These are phyloP conservation scores for Xylaria cubensis DNA, from an alignment of 495 filamentous ascomycete genomes.

Conservation along the genomic window DNA sequence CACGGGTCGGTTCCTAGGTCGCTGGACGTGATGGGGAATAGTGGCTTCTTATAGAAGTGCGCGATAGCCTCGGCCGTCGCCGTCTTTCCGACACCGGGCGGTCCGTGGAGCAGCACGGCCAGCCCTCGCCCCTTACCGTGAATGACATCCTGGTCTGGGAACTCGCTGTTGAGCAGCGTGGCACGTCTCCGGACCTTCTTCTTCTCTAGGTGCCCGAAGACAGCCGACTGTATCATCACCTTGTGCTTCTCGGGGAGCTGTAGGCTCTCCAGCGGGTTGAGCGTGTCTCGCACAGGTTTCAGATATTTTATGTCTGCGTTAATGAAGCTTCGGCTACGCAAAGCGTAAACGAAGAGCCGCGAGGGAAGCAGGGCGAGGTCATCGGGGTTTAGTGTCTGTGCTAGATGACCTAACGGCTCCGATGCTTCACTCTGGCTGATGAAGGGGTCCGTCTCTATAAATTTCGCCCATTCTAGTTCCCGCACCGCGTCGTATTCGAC, in stretches of 20 bases:
- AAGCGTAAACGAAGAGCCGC: slow-evolving; percentile 48
- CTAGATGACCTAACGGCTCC: slow-evolving; percentile 22
- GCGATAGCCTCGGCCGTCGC: slow-evolving; percentile 63
- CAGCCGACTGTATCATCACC: slow-evolving; percentile 58
- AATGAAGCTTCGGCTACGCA: slow-evolving; percentile 48
- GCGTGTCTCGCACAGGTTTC: slow-evolving; percentile 53
- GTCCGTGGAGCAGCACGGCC: slow-evolving; percentile 59
- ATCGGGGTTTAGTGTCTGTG: slow-evolving; percentile 39
- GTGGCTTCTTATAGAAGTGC: slow-evolving; percentile 54
- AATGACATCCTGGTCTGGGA: slow-evolving; percentile 65
- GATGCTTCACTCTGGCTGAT: slow-evolving; percentile 11
- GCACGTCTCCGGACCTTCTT: slow-evolving; percentile 52
- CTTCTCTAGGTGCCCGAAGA: slow-evolving; percentile 52
- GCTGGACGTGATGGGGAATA: slow-evolving; percentile 62
- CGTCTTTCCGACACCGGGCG: slow-evolving; percentile 68
- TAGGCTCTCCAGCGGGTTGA: slow-evolving; percentile 58
- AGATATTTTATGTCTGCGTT: slow-evolving; percentile 42
- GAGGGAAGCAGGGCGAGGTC: slow-evolving; percentile 47
- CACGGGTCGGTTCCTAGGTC: slow-evolving; percentile 58
- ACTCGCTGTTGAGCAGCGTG: slow-evolving; percentile 57
- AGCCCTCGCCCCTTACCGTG: slow-evolving; percentile 63
- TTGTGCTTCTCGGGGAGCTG: slow-evolving; percentile 61
- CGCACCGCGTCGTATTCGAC: slow-evolving; percentile 34
- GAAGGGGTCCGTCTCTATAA: slow-evolving; percentile 16
- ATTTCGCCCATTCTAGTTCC: slow-evolving; percentile 26